A percentile compares a stretch with the other conserved stretches of the same genome.
Evolutionary conservation across 352 stramenopile species (phyloP).

Genomic region (Aphanomyces euteiches): DNA sequence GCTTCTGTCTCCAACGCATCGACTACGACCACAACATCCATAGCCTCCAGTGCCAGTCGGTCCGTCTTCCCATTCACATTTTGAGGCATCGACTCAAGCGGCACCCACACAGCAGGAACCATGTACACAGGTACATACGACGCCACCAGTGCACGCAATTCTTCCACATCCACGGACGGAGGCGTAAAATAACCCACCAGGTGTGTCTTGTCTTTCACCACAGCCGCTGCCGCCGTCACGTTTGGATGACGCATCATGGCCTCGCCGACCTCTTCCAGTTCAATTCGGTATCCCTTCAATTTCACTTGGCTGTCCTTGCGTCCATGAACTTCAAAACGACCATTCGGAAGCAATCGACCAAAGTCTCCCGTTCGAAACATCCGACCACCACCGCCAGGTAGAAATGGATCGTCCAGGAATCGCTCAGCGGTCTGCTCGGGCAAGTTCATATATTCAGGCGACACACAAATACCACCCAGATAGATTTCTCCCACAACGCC

Average conservation of each 20-base stretch:
- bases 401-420: slow-evolving; percentile 54
- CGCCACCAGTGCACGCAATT: not conserved
- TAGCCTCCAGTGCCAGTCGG: slow-evolving; percentile 80
- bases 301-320: slow-evolving; percentile 96
- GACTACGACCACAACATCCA: slow-evolving; percentile 52
- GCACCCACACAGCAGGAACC: not conserved
- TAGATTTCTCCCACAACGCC: slow-evolving; percentile 78
- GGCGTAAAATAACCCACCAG: slow-evolving; percentile 57
- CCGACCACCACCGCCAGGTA: slow-evolving; percentile 51
- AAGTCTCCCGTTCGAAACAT: slow-evolving; percentile 92
- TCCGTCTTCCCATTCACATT: slow-evolving; percentile 88
- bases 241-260: slow-evolving; percentile 81
- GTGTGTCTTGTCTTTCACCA: slow-evolving; percentile 90
- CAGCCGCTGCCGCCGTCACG: slow-evolving; percentile 85
- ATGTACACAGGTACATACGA: not conserved
- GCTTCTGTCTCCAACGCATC: slow-evolving; percentile 50
- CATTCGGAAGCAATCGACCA: slow-evolving; percentile 85
- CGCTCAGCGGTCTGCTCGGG: slow-evolving; percentile 73
- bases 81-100: slow-evolving; percentile 34
- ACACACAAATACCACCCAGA: slow-evolving; percentile 78
- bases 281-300: slow-evolving; percentile 93
- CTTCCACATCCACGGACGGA: not conserved
- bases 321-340: slow-evolving; percentile 89
- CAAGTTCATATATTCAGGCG: slow-evolving; percentile 80
- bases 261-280: slow-evolving; percentile 88